Evolutionary conservation across 441 rosid species (phyloP), one percentile per base, ranked within the genome.

Genomic region (Theobroma grandiflorum): DNA sequence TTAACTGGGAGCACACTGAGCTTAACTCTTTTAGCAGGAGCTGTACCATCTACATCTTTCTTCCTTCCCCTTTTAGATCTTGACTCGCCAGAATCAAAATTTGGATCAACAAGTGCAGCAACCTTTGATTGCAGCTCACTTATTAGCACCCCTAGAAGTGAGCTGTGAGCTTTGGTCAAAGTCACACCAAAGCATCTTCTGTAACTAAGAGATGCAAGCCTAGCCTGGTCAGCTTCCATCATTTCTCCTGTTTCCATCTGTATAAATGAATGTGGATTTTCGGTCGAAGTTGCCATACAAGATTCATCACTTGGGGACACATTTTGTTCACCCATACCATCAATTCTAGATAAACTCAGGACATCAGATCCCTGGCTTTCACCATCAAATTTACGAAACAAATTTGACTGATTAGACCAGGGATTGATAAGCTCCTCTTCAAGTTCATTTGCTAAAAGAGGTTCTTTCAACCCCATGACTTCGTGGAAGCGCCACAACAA

Each of bases 61-160:
- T 84, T 92, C 84, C 95, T 91, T 79, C 99, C 99, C 72, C 98
- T 84, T 83, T 86, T 97, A 76, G 96, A 87, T 89, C 93, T 91
- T 18, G 79, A 82, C 80, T 95, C 99, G 81, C 98, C 98, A 86
- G 88, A 81, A 85, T 95, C 99, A 88, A 93, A 91, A 89, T 87
- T 95, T 82, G 95, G 99, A 90, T 97, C 95, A 77, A 93, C 98
- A 77, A 91, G 87, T 78, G 91, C 90, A 79, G 98, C 99, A 85
- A 94, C 97, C 93, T 90, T 97, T 38, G 90, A 92, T 67, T 92
- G 99, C 81, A 97, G 88, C 92, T 97, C 99, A 84, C 88, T 81
- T 82, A 97, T 88, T 66, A 97, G 86, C 76, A 95, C 89, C 79
- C 85, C 86, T 82, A 97, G 86, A 77, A 97, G 85, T 20, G 92